A percentile compares a stretch with the other conserved stretches of the same genome.
Conservation (phyloP, 495 filamentous ascomycete species). For the Letharia columbiana region DNA sequence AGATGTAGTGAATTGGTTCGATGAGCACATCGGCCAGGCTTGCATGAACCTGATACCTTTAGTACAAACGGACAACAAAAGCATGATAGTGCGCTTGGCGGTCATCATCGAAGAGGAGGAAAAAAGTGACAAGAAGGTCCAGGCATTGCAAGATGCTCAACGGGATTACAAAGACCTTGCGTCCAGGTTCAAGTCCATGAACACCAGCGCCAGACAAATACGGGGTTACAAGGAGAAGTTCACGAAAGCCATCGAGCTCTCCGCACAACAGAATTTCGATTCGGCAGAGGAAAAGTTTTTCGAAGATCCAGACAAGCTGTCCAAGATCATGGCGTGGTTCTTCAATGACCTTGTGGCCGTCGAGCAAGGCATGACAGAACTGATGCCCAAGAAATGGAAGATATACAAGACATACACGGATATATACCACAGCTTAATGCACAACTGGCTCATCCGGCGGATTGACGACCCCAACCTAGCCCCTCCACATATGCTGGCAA, state of each 20-base stretch:
- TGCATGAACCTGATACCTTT: constrained; percentile 85
- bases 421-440: constrained; percentile 91
- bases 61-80: constrained; percentile 72
- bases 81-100: constrained; percentile 82
- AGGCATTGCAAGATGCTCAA: constrained; percentile 86
- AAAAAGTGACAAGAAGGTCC: constrained; percentile 83
- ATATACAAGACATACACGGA: constrained; percentile 82
- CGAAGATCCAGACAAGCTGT: constrained; percentile 70
- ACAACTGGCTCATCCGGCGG: constrained; percentile 73
- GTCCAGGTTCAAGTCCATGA: constrained; percentile 86
- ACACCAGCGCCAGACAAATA: constrained; percentile 80
- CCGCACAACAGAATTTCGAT: constrained; percentile 66
- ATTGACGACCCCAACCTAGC: constrained; percentile 73
- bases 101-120: constrained; percentile 92
- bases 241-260: constrained; percentile 64
- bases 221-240: constrained; percentile 97
- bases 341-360: constrained; percentile 95
- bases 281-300: constrained; percentile 65
- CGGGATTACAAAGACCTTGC: constrained; percentile 92
- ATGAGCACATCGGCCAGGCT: constrained; percentile 82
- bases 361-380: constrained; percentile 72
- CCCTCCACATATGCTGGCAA: constrained; percentile 72
- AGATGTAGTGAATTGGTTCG: constrained; percentile 82
- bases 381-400: constrained; percentile 97
- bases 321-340: constrained; percentile 84